phyloP scores from a whole-genome alignment of 495 filamentous ascomycete genomes.

The Pyrenula massariospora region DNA sequence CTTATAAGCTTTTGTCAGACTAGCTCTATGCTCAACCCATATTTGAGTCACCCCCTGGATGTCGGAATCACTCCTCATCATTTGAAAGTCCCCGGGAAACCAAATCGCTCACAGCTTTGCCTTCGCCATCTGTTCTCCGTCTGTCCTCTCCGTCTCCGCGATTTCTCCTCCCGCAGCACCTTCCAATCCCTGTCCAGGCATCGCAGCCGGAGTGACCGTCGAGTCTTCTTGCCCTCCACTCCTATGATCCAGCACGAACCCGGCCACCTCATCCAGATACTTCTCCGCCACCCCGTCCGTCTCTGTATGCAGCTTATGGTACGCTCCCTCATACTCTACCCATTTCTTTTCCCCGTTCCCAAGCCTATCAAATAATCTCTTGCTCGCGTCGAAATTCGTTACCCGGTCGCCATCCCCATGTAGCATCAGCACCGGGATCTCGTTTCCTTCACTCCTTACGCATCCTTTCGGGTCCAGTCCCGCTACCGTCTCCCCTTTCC shows the following conservation, averaged over 20 bases:
- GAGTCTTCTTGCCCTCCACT: slow-evolving; percentile 2
- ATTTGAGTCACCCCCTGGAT: too few relatives aligned
- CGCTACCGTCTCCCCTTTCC: slow-evolving; percentile 13
- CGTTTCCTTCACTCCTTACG: slow-evolving; percentile 4
- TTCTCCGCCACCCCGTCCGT: slow-evolving; percentile 42
- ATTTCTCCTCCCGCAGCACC: too few relatives aligned
- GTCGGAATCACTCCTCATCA: too few relatives aligned
- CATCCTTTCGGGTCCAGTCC: slow-evolving; percentile 16
- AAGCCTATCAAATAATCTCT: slow-evolving; percentile 45
- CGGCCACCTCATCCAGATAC: slow-evolving; percentile 58
- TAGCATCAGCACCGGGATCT: slow-evolving; percentile 12
- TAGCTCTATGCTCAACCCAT: too few relatives aligned
- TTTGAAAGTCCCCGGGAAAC: too few relatives aligned
- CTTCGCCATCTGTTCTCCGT: neutral
- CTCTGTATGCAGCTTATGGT: slow-evolving; percentile 65
- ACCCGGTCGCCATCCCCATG: slow-evolving; percentile 45
- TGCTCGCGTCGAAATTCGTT: slow-evolving; percentile 48
- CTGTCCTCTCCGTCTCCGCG: too few relatives aligned
- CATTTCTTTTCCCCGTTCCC: slow-evolving; percentile 49
- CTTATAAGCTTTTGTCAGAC: too few relatives aligned
- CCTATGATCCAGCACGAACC: slow-evolving; percentile 55
- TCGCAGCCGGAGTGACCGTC: too few relatives aligned
- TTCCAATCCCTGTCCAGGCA: too few relatives aligned
- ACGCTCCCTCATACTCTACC: slow-evolving; percentile 64
- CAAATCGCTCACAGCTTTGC: neutral